Percentiles rank a stretch among this genome's conserved stretches.
These are phyloP conservation scores for Plasmodium adleri DNA, from an alignment of 169 alveolate genomes.

Conservation along the genomic window DNA sequence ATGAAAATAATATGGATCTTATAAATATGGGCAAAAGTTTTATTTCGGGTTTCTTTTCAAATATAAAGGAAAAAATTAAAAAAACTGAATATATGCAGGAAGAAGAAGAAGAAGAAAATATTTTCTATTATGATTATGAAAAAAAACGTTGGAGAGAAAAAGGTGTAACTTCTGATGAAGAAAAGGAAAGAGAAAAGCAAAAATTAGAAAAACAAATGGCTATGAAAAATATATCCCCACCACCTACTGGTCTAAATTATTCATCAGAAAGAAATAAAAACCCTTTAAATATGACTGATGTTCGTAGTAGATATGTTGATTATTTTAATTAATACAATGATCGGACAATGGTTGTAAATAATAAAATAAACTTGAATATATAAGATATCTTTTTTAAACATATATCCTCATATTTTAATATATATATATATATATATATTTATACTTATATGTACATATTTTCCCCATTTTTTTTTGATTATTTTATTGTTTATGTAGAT, in stretches of 20 bases:
- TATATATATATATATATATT: no score
- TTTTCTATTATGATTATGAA: slow-evolving; percentile 74
- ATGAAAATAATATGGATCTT: slow-evolving; percentile 45
- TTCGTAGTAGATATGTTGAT: slow-evolving; percentile 68
- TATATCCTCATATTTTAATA: no score
- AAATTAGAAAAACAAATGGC: slow-evolving; percentile 55
- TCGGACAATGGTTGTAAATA: neutral
- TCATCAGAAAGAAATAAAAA: slow-evolving; percentile 11
- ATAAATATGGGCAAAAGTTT: slow-evolving; percentile 61
- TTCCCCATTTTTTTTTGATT: no score
- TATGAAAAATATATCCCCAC: slow-evolving; percentile 59
- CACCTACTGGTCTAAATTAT: slow-evolving; percentile 7
- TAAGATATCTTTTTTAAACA: no score
- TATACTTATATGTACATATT: no score
- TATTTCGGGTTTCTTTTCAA: slow-evolving; percentile 57
- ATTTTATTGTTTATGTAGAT: no score
- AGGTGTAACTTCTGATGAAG: slow-evolving; percentile 76
- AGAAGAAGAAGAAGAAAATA: slow-evolving; percentile 73
- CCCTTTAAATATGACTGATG: slow-evolving; percentile 47
- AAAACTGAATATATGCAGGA: slow-evolving; percentile 5
- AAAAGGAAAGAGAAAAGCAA: slow-evolving; percentile 52
- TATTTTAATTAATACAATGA: slow-evolving; percentile 40
- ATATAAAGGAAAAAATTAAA: slow-evolving; percentile 61
- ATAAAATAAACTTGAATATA: no score
- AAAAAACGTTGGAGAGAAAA: slow-evolving; percentile 76